Base-by-base conservation (phyloP, 2,329 filamentous ascomycete species). In the Talaromyces sp. region DNA sequence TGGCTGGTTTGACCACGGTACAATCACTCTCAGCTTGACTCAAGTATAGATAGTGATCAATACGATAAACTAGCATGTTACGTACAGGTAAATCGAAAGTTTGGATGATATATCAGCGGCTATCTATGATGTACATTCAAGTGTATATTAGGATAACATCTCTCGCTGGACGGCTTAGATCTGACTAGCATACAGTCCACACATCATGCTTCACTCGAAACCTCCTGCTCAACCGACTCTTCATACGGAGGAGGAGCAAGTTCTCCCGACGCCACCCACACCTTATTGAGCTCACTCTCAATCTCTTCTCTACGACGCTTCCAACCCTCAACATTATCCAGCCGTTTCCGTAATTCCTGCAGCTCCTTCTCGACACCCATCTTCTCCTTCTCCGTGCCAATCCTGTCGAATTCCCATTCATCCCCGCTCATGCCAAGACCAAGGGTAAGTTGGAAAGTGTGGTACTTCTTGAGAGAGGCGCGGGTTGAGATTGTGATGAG, bases 401-500 rank as follows among this genome's bases (percentile, higher is more conserved):
- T 98, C 64, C 92, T 88, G 76, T 97, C 91, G 76, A 97, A 91
- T 69, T 94, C 90, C 92, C 95, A 98, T 72, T 90, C 90, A 63
- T 91, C 89, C n/a, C 90, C 92, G 60, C 88, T 85, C 16, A 91
- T 87, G 60, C 93, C 94, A 66, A 90, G 81, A 33, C 93, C 93
- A 4, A 99, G 86, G 3, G 89, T 89, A 10, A 99, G 87, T 71
- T 96, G 96, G 79, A 89, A 97, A 0, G 89, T 93, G 80, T 99
- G 95, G 74, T 98, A 98, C 73, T 94, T 93, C 79, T 97, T 97
- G 65, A 99, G 85, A 24, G 92, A 96, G 14, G 92, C 94, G 50
- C 95, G 90, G 0, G 95, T 99, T 1, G 93, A 97, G 66, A 99
- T 94, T 0, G 95, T 99, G 71, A 99, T 95, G 3, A 99, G 82